Percentiles rank a stretch among this genome's conserved stretches.
Evolutionary conservation across 495 filamentous ascomycete species (phyloP).

Genomic region (Neurospora sp.): DNA sequence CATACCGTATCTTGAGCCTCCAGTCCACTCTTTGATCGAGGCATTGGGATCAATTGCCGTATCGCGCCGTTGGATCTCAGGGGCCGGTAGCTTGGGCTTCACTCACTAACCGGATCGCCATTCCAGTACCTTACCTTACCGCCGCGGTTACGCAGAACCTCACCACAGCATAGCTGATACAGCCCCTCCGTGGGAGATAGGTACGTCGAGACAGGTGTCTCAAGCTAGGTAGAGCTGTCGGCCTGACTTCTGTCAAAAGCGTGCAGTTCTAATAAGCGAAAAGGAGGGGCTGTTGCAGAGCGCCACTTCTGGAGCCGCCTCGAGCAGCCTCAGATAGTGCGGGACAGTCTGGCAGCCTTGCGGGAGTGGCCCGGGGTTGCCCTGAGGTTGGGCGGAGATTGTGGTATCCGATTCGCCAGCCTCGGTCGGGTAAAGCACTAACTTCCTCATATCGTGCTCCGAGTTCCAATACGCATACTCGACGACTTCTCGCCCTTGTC

Average conservation of each 20-base stretch:
- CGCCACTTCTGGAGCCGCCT: neutral
- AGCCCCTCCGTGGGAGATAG: neutral
- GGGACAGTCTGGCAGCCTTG: neutral
- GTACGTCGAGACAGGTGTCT: neutral
- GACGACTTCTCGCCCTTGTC: neutral
- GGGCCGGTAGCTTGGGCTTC: neutral
- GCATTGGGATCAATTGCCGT: neutral
- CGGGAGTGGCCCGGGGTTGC: neutral
- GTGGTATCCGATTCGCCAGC: neutral
- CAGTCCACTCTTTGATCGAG: neutral
- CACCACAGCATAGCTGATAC: neutral
- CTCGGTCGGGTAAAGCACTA: neutral
- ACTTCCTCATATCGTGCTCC: neutral
- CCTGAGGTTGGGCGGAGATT: neutral
- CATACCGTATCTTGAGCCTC: neutral
- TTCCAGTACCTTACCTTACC: neutral
- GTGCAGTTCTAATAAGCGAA: neutral
- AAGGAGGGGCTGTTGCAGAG: neutral
- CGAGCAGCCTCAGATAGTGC: neutral
- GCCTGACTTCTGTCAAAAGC: neutral
- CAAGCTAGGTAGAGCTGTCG: neutral
- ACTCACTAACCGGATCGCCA: neutral
- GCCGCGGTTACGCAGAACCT: neutral
- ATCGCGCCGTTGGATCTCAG: neutral
- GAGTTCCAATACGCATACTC: neutral